Evolutionary conservation across 495 filamentous ascomycete species (phyloP).

Genomic region (Hyaloscypha finlandica): DNA sequence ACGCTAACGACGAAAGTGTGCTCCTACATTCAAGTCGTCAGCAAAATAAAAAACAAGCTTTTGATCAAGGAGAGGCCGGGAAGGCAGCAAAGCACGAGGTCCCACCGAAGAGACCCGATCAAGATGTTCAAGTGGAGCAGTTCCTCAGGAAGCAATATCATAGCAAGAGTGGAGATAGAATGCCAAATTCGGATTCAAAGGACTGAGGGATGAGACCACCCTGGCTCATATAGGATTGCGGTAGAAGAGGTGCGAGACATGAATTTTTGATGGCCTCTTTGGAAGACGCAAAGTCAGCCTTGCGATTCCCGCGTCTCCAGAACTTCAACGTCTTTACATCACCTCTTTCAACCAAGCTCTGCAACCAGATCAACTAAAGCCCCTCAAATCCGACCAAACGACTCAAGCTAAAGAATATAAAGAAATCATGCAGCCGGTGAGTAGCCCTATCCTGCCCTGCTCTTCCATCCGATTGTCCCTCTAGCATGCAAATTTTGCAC

Average conservation of each 20-base stretch:
- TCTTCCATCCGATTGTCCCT: too few species aligned
- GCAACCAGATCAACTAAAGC: too few species aligned
- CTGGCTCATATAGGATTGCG: too few species aligned
- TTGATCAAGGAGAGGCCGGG: conserved; percentile 6
- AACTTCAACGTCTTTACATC: too few species aligned
- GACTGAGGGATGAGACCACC: not conserved
- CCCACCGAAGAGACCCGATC: conserved; percentile 26
- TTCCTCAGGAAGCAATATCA: conserved; percentile 30
- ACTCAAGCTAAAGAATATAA: not conserved
- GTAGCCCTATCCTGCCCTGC: not conserved
- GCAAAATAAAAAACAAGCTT: conserved; percentile 6
- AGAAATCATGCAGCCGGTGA: not conserved
- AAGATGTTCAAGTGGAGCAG: conserved; percentile 32
- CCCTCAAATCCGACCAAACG: not conserved
- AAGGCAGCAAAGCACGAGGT: not conserved
- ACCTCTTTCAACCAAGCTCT: too few species aligned
- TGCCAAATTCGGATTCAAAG: conserved; percentile 22
- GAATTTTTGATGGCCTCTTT: too few species aligned
- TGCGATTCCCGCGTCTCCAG: too few species aligned
- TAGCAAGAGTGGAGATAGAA: conserved; percentile 24
- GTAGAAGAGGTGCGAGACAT: too few species aligned
- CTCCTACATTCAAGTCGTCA: conserved; percentile 20
- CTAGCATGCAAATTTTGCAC: too few species aligned
- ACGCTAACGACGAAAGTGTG: conserved; percentile 11
- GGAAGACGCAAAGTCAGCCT: too few species aligned